phyloP scores from a whole-genome alignment of 306 rosid species.

The Inga leiocalycina region DNA sequence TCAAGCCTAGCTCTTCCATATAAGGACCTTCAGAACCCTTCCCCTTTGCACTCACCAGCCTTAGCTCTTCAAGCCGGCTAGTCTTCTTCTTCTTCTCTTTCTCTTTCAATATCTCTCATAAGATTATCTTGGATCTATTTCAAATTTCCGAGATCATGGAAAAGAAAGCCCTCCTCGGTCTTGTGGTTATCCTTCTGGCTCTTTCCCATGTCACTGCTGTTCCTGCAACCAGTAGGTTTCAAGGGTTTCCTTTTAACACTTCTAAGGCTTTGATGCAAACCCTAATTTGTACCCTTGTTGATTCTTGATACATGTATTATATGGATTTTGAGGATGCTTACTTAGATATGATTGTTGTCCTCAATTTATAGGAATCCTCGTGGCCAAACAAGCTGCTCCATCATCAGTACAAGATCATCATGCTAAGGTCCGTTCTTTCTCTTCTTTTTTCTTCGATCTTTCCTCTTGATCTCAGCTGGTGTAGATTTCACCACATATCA shows the following conservation, averaged over 20 bases:
- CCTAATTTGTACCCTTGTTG: neutral
- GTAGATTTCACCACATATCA: neutral
- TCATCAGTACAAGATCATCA: slow-evolving; percentile 26
- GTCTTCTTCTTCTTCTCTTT: neutral
- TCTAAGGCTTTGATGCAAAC: slow-evolving; percentile 36
- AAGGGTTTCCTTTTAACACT: slow-evolving; percentile 9
- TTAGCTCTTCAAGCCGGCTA: slow-evolving; percentile 2
- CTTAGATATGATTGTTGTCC: slow-evolving; percentile 5
- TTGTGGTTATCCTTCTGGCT: slow-evolving; percentile 33
- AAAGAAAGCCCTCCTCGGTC: slow-evolving; percentile 34
- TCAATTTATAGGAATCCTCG: slow-evolving; percentile 33
- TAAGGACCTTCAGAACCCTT: slow-evolving; percentile 33
- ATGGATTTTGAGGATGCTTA: neutral
- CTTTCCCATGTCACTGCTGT: slow-evolving; percentile 35
- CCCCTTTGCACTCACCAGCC: slow-evolving; percentile 26
- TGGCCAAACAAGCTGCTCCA: slow-evolving; percentile 18
- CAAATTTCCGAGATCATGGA: slow-evolving; percentile 30
- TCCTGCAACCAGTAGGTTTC: slow-evolving; percentile 43
- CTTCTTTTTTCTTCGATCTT: neutral
- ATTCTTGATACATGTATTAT: neutral
- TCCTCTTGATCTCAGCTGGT: neutral
- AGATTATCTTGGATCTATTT: neutral
- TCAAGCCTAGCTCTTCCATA: slow-evolving; percentile 20
- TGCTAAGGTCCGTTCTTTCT: slow-evolving; percentile 32
- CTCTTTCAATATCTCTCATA: neutral